These are phyloP conservation scores for Arthrobotrys iridis DNA, from an alignment of 2,329 filamentous ascomycete species.

Conservation along the genomic window DNA sequence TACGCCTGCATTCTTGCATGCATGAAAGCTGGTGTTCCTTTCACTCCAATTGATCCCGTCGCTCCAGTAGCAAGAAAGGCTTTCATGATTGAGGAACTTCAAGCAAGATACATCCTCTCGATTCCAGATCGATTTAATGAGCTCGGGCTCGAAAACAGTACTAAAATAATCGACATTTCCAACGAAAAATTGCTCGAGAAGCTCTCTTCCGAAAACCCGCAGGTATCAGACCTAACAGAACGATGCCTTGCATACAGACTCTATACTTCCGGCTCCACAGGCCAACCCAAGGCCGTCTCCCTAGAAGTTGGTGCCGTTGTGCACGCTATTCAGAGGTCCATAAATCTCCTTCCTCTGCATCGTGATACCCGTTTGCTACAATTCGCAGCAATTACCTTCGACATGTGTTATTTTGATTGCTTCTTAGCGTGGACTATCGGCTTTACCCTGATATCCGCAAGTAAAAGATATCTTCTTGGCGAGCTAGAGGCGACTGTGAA, in stretches of 20 bases:
- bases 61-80: constrained; percentile 55
- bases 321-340: constrained; percentile 62
- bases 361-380: constrained; percentile 61
- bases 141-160: constrained; percentile 18
- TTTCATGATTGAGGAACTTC: constrained; percentile 58
- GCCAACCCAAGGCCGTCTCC: constrained; percentile 63
- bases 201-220: constrained; percentile 57
- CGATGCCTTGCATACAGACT: constrained; percentile 62
- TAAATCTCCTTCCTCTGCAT: constrained; percentile 62
- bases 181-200: constrained; percentile 21
- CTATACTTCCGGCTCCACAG: constrained; percentile 64
- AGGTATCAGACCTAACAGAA: constrained; percentile 57
- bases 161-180: constrained; percentile 53
- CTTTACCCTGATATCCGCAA: constrained; percentile 63
- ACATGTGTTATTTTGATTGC: constrained; percentile 65
- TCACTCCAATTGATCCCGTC: constrained; percentile 58
- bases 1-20: constrained; percentile 58
- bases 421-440: constrained; percentile 64
- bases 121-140: constrained; percentile 31
- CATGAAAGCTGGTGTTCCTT: constrained; percentile 58
- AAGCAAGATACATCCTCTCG: constrained; percentile 54
- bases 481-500: constrained; percentile 61
- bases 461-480: constrained; percentile 61
- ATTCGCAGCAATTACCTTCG: constrained; percentile 61
- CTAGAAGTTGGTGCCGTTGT: constrained; percentile 62